Conservation (phyloP, 2,329 filamentous ascomycete species). For the Alternaria sp. region DNA sequence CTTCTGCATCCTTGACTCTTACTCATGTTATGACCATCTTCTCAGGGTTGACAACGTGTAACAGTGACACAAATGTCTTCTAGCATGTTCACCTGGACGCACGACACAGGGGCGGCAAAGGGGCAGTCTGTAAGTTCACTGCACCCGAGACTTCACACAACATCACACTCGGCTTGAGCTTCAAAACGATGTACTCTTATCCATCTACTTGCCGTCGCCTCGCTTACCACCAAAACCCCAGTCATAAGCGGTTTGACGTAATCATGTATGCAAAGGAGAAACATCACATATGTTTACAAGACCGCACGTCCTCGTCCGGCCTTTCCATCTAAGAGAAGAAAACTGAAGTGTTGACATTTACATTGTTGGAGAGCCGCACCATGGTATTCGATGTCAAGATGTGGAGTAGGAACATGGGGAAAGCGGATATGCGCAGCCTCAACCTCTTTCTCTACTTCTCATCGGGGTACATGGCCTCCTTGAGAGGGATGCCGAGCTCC, state of each 20-base stretch:
- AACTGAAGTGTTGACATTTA: conserved; percentile 37
- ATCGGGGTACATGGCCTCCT: conserved; percentile 89
- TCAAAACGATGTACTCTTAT: not conserved
- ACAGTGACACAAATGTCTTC: not conserved
- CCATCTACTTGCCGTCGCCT: not conserved
- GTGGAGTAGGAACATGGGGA: conserved; percentile 15
- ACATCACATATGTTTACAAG: conserved; percentile 42
- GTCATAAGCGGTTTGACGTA: not conserved
- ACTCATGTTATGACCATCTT: not conserved
- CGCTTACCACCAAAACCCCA: not conserved
- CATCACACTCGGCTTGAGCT: not conserved
- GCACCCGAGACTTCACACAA: not conserved
- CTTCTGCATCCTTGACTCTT: not conserved
- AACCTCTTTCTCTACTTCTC: conserved; percentile 38
- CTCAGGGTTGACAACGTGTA: not conserved
- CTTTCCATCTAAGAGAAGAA: conserved; percentile 29
- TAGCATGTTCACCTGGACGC: not conserved
- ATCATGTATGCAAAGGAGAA: conserved; percentile 26
- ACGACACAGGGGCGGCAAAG: not conserved
- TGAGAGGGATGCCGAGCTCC: conserved; percentile 90
- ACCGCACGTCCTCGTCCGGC: conserved; percentile 23
- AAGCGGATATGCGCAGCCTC: conserved; percentile 18
- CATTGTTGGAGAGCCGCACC: conserved; percentile 25
- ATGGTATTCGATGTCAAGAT: conserved; percentile 24
- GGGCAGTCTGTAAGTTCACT: not conserved